Conservation (phyloP, 2,329 filamentous ascomycete genomes). For the Tetracladium maxilliforme region DNA sequence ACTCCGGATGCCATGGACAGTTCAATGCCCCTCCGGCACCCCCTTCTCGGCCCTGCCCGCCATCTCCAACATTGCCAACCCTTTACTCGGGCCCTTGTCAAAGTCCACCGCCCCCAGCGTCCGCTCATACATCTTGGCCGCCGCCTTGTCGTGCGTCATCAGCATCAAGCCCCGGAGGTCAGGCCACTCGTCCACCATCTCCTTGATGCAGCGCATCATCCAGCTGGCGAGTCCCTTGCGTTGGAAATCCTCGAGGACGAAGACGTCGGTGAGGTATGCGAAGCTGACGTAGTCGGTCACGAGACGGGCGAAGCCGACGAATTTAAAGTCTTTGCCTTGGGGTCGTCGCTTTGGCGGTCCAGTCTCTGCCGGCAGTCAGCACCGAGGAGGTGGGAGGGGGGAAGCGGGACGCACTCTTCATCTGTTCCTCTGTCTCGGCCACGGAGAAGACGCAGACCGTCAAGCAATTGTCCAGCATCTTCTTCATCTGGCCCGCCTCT, state of each 20-base stretch:
- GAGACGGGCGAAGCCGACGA: slow-evolving; percentile 45
- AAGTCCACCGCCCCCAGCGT: no score
- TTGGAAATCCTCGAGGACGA: slow-evolving; percentile 43
- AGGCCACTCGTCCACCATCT: slow-evolving; percentile 39
- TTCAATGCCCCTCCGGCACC: no score
- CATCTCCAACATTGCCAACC: no score
- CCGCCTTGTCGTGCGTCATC: slow-evolving; percentile 19
- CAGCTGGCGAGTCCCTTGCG: slow-evolving; percentile 48
- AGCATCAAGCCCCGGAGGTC: slow-evolving; percentile 44
- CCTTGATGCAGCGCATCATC: slow-evolving; percentile 45
- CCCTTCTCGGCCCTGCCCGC: no score
- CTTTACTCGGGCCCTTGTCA: no score
- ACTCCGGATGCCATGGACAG: no score
- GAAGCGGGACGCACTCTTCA: slow-evolving; percentile 13
- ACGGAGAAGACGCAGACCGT: slow-evolving; percentile 41
- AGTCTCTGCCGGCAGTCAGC: no score
- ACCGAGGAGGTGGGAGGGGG: slow-evolving; percentile 2
- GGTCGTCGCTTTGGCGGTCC: slow-evolving; percentile 2
- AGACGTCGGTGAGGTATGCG: slow-evolving; percentile 57
- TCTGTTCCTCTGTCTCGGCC: slow-evolving; percentile 14
- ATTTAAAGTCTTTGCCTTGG: slow-evolving; percentile 10
- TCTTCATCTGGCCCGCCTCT: slow-evolving; percentile 29
- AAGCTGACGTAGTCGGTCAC: slow-evolving; percentile 57
- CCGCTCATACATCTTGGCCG: slow-evolving; percentile 4
- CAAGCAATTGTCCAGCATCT: slow-evolving; percentile 40